phyloP scores from a whole-genome alignment of 2,329 filamentous ascomycete genomes.

The Aspergillus pseudonomiae region DNA sequence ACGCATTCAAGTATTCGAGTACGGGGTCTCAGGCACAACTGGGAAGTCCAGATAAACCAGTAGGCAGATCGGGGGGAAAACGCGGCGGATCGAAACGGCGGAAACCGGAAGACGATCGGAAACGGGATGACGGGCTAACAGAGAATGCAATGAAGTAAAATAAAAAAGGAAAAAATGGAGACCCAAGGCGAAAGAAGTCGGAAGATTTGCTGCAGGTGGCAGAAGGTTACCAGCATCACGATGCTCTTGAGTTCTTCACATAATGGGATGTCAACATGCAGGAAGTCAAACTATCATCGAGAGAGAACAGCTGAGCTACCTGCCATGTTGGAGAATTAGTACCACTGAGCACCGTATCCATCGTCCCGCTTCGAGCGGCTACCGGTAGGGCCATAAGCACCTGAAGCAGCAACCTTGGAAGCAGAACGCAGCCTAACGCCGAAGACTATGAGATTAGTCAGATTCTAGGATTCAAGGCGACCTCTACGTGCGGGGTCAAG shows the following conservation, averaged over 20 bases:
- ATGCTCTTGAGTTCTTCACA: constrained; percentile 34
- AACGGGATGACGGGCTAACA: constrained; percentile 38
- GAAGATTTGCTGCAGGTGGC: constrained; percentile 35
- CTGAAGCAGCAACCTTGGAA: constrained; percentile 68
- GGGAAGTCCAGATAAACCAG: constrained; percentile 16
- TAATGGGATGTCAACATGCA: constrained; percentile 31
- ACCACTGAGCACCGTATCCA: constrained; percentile 53
- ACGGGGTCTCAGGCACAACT: constrained; percentile 11
- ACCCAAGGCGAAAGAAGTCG: constrained; percentile 39
- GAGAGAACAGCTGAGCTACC: constrained; percentile 31
- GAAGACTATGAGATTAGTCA: constrained; percentile 81
- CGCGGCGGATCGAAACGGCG: constrained; percentile 36
- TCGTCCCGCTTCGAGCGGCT: constrained; percentile 58
- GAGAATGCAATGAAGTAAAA: constrained; percentile 39
- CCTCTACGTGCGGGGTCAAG: constrained; percentile 71
- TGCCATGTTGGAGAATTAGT: constrained; percentile 43
- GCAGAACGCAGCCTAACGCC: constrained; percentile 84
- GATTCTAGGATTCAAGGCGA: constrained; percentile 66
- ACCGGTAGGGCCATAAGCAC: constrained; percentile 49
- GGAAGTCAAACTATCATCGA: constrained; percentile 24
- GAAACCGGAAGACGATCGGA: constrained; percentile 38
- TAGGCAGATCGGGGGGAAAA: constrained; percentile 23
- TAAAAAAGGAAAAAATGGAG: constrained; percentile 27
- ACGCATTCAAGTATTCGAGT: constrained; percentile 15
- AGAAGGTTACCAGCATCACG: constrained; percentile 31